Evolutionary conservation across 139 green algal genomes (phyloP).

Genomic region (Volvox africanus): DNA sequence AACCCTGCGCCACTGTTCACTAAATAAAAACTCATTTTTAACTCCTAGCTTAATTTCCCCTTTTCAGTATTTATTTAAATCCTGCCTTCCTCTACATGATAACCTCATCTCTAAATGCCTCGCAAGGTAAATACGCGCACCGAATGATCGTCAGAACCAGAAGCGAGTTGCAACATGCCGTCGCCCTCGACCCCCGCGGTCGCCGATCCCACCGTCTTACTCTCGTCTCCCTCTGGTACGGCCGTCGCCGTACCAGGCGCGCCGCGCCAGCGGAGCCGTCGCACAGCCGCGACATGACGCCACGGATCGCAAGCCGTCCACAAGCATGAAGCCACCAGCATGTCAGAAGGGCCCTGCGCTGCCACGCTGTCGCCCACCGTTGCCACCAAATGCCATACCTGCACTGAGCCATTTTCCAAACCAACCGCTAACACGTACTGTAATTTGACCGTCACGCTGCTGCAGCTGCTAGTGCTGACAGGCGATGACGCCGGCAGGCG

Average conservation of each 20-base stretch:
- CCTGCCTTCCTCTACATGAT: no score
- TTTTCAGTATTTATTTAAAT: no score
- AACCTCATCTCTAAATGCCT: background rate
- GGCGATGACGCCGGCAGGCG: background rate
- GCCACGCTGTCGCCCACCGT: background rate
- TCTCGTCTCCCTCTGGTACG: background rate
- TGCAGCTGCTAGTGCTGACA: background rate
- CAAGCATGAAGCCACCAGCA: constrained; percentile 36
- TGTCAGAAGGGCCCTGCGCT: background rate
- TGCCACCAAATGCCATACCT: constrained; percentile 52
- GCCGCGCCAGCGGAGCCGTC: constrained; percentile 69
- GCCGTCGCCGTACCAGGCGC: background rate
- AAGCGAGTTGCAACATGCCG: constrained; percentile 63
- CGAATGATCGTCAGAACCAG: constrained; percentile 76
- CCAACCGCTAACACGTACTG: constrained; percentile 74
- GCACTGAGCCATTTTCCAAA: constrained; percentile 75
- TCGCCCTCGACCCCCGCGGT: background rate
- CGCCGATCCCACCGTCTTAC: background rate
- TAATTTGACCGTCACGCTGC: background rate
- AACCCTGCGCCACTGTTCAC: no score
- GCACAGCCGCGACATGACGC: constrained; percentile 71
- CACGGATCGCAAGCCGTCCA: constrained; percentile 55
- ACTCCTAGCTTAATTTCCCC: no score
- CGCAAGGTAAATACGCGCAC: constrained; percentile 69
- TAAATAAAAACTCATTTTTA: no score